Evolutionary conservation across 2,329 filamentous ascomycete species (phyloP), one percentile per base, ranked within the genome.

Genomic region (Penicillium verrucosum): DNA sequence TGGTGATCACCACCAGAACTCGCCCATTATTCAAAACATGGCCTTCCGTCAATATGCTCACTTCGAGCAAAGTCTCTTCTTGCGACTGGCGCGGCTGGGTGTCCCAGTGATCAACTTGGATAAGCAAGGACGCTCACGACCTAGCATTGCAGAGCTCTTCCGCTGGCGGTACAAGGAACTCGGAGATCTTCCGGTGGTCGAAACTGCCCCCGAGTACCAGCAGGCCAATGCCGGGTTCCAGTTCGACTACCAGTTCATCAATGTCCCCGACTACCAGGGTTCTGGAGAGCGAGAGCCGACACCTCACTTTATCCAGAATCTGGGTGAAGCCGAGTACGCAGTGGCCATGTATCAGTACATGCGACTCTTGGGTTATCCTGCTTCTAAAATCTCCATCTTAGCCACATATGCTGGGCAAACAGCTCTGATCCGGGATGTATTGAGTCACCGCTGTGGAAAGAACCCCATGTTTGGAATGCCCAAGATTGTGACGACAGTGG

Each of bases 291-390:
- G 85, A 48, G 92, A 97, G 71, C 94, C 94, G 0, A 89, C 88
- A 25, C 90, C 93, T 23, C 93, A 97, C 75, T 99, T 96, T 73
- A 88, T 97, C 53, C 93, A 97, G 73, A 99, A 99, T 68, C 77
- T 97, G 43, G 94, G 94, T 45, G 94, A 99, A 76, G 94, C 94
- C 2, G 95, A 99, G 76, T 99, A 97, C 71, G 89, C 92, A 2
- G 94, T 97, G 27, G 94, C 94, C 3, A 82, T 99, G 30, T 99
- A 87, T 76, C 92, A 96, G 77, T 99, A 97, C 73, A 97, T 99
- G 94, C 88, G 94, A 21, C 80, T 99, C 21, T 85, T 99, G 5
- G 94, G 93, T 18, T 99, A 99, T 66, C 90, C 94, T 5, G 89
- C 90, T 4, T 77, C 78, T 38, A 84, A 88, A 69, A 97, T 99